phyloP scores from a whole-genome alignment of 208 protist species.

The Leishmania tropica region DNA sequence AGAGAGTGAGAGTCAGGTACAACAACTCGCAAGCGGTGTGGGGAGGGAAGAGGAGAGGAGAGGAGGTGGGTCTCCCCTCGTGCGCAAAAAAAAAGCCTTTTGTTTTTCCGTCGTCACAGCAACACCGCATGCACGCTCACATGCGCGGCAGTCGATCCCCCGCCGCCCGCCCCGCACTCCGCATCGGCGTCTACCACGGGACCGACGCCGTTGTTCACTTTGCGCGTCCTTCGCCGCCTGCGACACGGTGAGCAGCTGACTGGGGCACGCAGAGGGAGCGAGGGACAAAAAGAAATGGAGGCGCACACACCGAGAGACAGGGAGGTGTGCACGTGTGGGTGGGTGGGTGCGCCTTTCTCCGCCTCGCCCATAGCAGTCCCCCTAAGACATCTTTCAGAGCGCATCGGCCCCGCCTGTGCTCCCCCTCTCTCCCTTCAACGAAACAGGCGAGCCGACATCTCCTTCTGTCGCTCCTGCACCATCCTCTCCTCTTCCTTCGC shows the following conservation, averaged over 20 bases:
- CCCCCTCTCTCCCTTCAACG: conserved; percentile 8
- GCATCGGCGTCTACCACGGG: no score
- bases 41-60: not conserved
- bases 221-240: not conserved
- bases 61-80: not conserved
- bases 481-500: conserved; percentile 18
- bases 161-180: no score
- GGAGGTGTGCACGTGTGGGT: not conserved
- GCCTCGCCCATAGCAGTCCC: not conserved
- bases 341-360: no score
- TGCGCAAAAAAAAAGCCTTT: not conserved
- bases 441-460: conserved; percentile 54
- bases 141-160: no score
- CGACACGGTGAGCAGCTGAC: no score
- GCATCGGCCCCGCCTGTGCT: not conserved
- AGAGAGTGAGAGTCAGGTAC: not conserved
- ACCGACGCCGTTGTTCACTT: no score
- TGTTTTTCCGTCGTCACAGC: not conserved
- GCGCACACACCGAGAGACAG: not conserved
- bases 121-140: not conserved
- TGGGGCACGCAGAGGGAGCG: not conserved
- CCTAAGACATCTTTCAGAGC: not conserved
- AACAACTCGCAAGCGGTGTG: not conserved
- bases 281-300: not conserved
- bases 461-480: conserved; percentile 38